Evolutionary conservation across 2,329 filamentous ascomycete species (phyloP).

Genomic region (Aspergillus terreus): DNA sequence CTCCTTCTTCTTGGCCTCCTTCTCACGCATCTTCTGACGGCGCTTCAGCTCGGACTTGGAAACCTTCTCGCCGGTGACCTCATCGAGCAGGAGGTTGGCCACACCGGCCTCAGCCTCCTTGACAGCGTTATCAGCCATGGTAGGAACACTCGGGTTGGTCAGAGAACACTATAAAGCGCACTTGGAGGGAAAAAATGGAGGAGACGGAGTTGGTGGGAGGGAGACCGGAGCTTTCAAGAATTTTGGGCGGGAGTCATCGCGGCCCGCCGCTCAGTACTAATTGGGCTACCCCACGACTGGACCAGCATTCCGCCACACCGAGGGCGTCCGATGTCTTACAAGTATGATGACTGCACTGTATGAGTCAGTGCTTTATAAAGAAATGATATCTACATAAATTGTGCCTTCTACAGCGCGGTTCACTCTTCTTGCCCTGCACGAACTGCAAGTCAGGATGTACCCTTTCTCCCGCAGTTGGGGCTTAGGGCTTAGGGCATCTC

Average conservation of each 20-base stretch:
- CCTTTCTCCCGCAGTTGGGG: conserved; percentile 9
- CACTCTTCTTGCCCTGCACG: neutral
- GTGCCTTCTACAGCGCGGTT: neutral
- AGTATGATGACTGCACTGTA: neutral
- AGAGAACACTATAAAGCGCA: conserved; percentile 6
- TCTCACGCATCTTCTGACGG: conserved; percentile 84
- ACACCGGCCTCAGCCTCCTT: conserved; percentile 48
- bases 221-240: conserved; percentile 20
- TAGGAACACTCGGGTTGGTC: conserved; percentile 11
- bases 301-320: neutral
- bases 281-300: conserved; percentile 18
- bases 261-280: conserved; percentile 14
- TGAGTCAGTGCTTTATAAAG: neutral
- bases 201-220: conserved; percentile 13
- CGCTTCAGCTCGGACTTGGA: conserved; percentile 93
- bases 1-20: conserved; percentile 83
- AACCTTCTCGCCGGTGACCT: conserved; percentile 82
- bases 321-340: neutral
- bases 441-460: neutral
- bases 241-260: conserved; percentile 31
- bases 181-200: conserved; percentile 8
- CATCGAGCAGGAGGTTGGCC: conserved; percentile 79
- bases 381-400: neutral
- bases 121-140: conserved; percentile 40
- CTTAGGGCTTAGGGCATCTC: conserved; percentile 35